Evolutionary conservation across 2,329 filamentous ascomycete genomes (phyloP), one percentile per base, ranked within the genome.

Genomic region (Akanthomyces lecanii): DNA sequence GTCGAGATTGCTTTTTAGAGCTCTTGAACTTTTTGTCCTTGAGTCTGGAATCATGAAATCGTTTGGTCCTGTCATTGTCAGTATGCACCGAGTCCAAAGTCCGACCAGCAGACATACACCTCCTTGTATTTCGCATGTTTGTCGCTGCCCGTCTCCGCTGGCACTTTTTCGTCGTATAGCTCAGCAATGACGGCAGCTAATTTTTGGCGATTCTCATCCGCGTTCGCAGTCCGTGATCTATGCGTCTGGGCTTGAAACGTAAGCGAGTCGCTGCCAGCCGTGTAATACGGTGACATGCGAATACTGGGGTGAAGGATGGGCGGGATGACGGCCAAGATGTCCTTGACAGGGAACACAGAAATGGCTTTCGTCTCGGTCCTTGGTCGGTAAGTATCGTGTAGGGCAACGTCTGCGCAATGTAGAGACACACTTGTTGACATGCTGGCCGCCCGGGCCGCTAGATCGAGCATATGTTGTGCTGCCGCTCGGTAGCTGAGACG

Each of bases 311-410:
- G 81, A 40, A 87, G 65, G 18, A 82, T 65, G 61, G 75, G 78
- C 0, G 84, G 84, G 8, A 86, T 69, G 8, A 71, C 63, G 5
- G 72, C 69, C 7, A 77, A 67, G 14, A 87, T 73, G 25, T 85
- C 81, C 16, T 72, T 69, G 4, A 85, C 69, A 1, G 79, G 66
- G 77, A 83, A 86, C 14, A 74, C 75, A 0, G 84, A 85, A 52
- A 79, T 82, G 25, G 84, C 84, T 67, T 86, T 87, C 57, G 78
- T 82, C 72, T 87, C 84, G 0, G 84, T 87, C 65, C 84, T 86
- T 67, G 5, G 7, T 23, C 8, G 81, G 79, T 67, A 81, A 79
- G 65, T 82, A 79, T 11, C 45, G 40, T 16, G 30, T n/a, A 5
- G 4, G 8, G 7, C 2, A 30, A 30, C 14, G 16, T n/a, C 25